Percentiles rank a stretch among this genome's conserved stretches.
phyloP scores from a whole-genome alignment of 2,329 filamentous ascomycete species.

The Magnaporthales sp. region DNA sequence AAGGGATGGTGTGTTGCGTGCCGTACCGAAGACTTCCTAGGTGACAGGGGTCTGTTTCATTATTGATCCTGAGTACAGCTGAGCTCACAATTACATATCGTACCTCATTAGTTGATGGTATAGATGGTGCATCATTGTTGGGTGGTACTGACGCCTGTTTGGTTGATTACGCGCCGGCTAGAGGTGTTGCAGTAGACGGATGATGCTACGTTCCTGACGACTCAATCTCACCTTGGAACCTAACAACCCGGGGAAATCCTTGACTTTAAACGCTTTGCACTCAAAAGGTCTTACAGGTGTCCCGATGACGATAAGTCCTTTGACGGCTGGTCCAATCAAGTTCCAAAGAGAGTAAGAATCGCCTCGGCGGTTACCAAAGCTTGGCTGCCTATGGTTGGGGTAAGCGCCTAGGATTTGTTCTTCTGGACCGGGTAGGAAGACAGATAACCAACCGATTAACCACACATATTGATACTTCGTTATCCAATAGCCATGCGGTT shows the following conservation, averaged over 20 bases:
- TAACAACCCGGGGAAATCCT: not conserved
- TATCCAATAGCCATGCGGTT: not conserved
- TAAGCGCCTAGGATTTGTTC: not conserved
- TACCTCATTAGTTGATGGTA: not conserved
- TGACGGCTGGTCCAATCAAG: not conserved
- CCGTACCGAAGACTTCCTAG: not conserved
- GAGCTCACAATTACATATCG: not conserved
- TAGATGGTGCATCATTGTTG: not conserved
- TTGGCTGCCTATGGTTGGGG: not conserved
- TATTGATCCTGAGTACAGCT: not conserved
- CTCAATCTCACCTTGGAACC: not conserved
- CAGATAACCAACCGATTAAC: not conserved
- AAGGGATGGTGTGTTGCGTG: not conserved
- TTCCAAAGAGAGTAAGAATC: not conserved
- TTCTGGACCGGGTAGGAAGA: not conserved
- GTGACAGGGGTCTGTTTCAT: not conserved
- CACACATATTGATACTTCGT: not conserved
- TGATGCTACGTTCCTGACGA: not conserved
- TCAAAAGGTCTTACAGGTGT: not conserved
- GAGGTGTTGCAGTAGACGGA: not conserved
- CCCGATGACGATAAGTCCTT: not conserved
- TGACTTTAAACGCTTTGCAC: not conserved
- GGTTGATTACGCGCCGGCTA: not conserved
- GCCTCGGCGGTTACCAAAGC: not conserved
- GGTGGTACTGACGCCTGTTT: not conserved